Evolutionary conservation across 176 grass and related monocot genomes (phyloP), one percentile per base, ranked within the genome.

Genomic region (Neostapfia colusana): DNA sequence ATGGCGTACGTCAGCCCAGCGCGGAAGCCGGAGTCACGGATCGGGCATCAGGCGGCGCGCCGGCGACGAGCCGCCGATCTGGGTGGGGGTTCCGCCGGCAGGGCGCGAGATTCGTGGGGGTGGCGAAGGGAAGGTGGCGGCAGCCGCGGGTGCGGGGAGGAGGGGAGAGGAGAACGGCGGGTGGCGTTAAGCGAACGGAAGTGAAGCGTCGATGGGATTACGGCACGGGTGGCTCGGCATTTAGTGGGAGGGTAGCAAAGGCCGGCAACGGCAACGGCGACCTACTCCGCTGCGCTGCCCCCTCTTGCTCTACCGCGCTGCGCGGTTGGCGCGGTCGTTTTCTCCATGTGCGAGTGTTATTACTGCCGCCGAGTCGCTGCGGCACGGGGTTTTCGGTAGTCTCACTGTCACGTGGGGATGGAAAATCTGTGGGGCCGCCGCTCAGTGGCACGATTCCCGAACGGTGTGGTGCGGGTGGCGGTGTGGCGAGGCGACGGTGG

Each of bases 31-130:
- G 13, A 4, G 23, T 85, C 69, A 89, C 83, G 82, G 74, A 84
- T 88, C 81, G 76, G 38, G 50, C 81, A 84, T 88, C 16, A 54
- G 69, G 56, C 55, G 23, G 81, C 51, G 57, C 78, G 0, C 28
- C 78, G 63, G 72, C 84, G 57, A 57, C 84, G 80, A 83, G 63
- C 64, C 84, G 57, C 65, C 84, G 80, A 83, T 79, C 69, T 83
- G 69, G 80, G 60, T 15, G 27, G 15, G 55, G 75, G 63, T 76
- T 46, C 64, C 54, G 67, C 44, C 69, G 44, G 63, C 41, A 50
- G 54, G 55, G 81, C 8, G 53, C 63, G 69, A 46, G 85, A 83
- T 83, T 83, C 24, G 85, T 4, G 40, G 38, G 6, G 10, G 16
- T 31, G 45, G 16, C 12, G 11, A 17, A 9, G 35, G 27, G 73